Conservation (phyloP, 1,139 yeast species). For the Yamadazyma atlantica region DNA sequence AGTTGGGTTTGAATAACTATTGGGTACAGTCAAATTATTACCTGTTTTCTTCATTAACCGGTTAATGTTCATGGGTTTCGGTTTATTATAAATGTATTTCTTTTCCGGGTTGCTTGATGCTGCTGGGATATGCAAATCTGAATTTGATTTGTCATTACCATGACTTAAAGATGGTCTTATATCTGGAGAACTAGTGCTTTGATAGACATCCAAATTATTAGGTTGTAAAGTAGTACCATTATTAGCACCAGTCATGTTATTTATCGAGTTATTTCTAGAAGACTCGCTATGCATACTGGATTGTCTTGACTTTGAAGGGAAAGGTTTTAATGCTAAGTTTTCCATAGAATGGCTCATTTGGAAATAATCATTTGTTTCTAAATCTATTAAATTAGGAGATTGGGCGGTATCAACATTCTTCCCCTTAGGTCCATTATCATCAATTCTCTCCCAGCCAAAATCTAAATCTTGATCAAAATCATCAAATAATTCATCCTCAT, state of each 20-base stretch:
- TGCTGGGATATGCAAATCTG: too few relatives aligned
- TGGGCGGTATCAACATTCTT: neutral
- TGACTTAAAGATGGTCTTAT: constrained; percentile 3
- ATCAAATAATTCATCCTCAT: constrained; percentile 31
- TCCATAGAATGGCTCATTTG: constrained; percentile 21
- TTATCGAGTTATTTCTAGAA: constrained; percentile 13
- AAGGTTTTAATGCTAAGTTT: constrained; percentile 19
- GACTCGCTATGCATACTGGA: constrained; percentile 9
- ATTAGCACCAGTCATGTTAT: neutral
- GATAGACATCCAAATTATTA: constrained; percentile 9
- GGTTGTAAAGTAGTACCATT: constrained; percentile 6
- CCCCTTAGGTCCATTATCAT: constrained; percentile 2
- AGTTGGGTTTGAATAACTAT: neutral
- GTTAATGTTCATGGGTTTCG: constrained; percentile 40
- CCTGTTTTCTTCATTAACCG: constrained; percentile 28
- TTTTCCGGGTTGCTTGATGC: constrained; percentile 13
- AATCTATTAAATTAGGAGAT: constrained; percentile 33
- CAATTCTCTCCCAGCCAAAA: constrained; percentile 30
- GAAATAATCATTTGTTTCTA: constrained; percentile 24
- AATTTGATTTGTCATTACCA: neutral
- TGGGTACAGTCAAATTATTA: neutral
- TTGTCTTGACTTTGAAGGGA: constrained; percentile 7
- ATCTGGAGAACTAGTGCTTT: constrained; percentile 11
- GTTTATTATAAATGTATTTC: constrained; percentile 39
- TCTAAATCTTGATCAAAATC: constrained; percentile 48